Percentiles rank a stretch among this genome's conserved stretches.
Conservation (phyloP, 1,284 basidiomycete species). For the Ustilago trichophora region DNA sequence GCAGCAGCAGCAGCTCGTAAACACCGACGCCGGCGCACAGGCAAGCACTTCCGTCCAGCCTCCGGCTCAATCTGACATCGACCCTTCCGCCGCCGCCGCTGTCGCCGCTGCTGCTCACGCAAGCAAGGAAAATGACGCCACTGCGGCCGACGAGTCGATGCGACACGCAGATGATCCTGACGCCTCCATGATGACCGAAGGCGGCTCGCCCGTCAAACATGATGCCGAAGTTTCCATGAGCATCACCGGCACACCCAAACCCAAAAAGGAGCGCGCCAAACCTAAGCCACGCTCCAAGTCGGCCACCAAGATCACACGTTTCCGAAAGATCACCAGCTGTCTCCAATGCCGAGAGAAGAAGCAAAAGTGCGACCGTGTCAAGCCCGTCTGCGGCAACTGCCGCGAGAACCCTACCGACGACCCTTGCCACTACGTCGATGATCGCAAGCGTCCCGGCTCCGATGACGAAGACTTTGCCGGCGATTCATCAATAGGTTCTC, state of each 20-base stretch:
- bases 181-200: slow-evolving; percentile 33
- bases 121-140: not conserved
- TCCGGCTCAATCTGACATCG: slow-evolving; percentile 24
- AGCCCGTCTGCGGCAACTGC: slow-evolving; percentile 57
- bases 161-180: slow-evolving; percentile 29
- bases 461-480: slow-evolving; percentile 37
- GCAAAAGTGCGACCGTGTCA: slow-evolving; percentile 60
- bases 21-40: not conserved
- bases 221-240: slow-evolving; percentile 18
- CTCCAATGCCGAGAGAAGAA: slow-evolving; percentile 59
- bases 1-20: not conserved
- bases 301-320: slow-evolving; percentile 57
- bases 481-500: slow-evolving; percentile 42
- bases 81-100: slow-evolving; percentile 29
- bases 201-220: slow-evolving; percentile 26
- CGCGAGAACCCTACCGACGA: slow-evolving; percentile 44
- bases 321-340: slow-evolving; percentile 58
- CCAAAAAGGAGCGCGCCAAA: slow-evolving; percentile 52
- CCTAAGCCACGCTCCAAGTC: slow-evolving; percentile 51
- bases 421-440: slow-evolving; percentile 53
- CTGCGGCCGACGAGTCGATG: slow-evolving; percentile 23
- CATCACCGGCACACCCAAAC: slow-evolving; percentile 28
- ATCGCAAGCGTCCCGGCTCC: slow-evolving; percentile 42
- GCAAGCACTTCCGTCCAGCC: slow-evolving; percentile 2
- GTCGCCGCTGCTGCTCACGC: too few species aligned